Evolutionary conservation across 345 rosid species (phyloP).

Genomic region (Salix caprea): DNA sequence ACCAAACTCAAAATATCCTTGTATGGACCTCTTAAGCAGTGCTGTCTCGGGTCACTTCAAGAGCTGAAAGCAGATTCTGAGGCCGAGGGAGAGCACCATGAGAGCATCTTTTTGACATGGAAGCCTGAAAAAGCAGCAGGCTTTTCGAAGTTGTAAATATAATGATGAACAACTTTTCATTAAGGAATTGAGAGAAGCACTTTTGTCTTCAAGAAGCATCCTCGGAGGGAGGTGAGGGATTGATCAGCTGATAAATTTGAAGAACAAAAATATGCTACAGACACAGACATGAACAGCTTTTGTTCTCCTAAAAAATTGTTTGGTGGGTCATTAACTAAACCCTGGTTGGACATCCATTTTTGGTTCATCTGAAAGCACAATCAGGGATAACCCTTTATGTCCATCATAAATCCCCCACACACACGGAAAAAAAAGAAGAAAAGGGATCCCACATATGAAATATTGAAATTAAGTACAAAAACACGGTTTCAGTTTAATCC

Average conservation of each 20-base stretch:
- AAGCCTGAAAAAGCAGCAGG: conserved; percentile 36
- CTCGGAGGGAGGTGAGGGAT: conserved; percentile 40
- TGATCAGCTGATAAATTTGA: conserved; percentile 11
- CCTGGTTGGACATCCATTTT: no score
- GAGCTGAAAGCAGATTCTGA: conserved; percentile 42
- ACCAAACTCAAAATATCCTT: conserved; percentile 15
- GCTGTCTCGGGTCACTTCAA: conserved; percentile 42
- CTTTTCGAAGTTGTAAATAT: conserved; percentile 25
- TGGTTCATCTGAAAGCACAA: no score
- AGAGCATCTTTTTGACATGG: conserved; percentile 48
- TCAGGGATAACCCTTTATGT: no score
- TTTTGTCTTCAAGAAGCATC: conserved; percentile 58
- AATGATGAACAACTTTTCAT: conserved; percentile 47
- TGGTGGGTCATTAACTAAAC: no score
- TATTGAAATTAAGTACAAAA: no score
- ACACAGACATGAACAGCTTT: no score
- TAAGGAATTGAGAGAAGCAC: conserved; percentile 38
- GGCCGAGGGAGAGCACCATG: conserved; percentile 7
- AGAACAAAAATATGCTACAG: conserved; percentile 22
- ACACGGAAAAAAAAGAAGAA: no score
- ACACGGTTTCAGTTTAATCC: no score
- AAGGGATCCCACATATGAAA: no score
- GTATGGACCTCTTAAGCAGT: conserved; percentile 20
- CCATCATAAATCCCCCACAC: no score
- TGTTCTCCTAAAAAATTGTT: no score